phyloP scores from a whole-genome alignment of 2,329 filamentous ascomycete species.

The Botryosphaeria dothidea region DNA sequence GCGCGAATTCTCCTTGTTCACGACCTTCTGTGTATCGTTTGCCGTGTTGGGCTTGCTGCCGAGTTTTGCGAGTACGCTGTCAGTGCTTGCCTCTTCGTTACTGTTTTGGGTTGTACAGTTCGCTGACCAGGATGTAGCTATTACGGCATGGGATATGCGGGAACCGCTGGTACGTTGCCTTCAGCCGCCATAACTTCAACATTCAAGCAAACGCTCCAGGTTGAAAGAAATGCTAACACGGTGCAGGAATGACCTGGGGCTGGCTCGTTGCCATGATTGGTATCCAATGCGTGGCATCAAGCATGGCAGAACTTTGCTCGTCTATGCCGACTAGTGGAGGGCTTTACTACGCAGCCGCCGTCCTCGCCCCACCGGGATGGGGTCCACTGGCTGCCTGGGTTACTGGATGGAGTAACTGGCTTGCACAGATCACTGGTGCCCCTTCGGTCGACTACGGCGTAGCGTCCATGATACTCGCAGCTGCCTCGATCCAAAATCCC shows the following conservation, averaged over 20 bases:
- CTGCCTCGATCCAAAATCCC: conserved; percentile 67
- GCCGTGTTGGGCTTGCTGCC: conserved; percentile 71
- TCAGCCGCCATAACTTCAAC: too few species aligned
- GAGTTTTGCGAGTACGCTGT: conserved; percentile 68
- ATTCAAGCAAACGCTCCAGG: too few species aligned
- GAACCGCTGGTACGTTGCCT: conserved; percentile 36
- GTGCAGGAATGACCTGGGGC: conserved; percentile 70
- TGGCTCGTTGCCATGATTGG: conserved; percentile 74
- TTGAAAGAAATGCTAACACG: conserved; percentile 5
- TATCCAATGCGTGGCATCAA: conserved; percentile 69
- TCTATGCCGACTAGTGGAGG: conserved; percentile 73
- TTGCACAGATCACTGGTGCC: conserved; percentile 66
- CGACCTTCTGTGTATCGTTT: conserved; percentile 73
- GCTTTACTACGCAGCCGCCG: conserved; percentile 72
- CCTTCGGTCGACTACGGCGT: conserved; percentile 68
- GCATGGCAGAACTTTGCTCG: conserved; percentile 68
- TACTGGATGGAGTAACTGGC: conserved; percentile 71
- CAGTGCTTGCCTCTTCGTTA: background rate
- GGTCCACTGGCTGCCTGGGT: conserved; percentile 69
- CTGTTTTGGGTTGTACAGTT: background rate
- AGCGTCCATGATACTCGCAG: conserved; percentile 70
- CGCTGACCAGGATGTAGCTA: conserved; percentile 34
- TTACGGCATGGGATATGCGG: conserved; percentile 63
- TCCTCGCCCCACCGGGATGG: conserved; percentile 66
- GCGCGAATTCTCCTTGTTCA: conserved; percentile 72